These are phyloP conservation scores for Stemphylium beticola DNA, from an alignment of 2,329 filamentous ascomycete genomes.

Conservation along the genomic window DNA sequence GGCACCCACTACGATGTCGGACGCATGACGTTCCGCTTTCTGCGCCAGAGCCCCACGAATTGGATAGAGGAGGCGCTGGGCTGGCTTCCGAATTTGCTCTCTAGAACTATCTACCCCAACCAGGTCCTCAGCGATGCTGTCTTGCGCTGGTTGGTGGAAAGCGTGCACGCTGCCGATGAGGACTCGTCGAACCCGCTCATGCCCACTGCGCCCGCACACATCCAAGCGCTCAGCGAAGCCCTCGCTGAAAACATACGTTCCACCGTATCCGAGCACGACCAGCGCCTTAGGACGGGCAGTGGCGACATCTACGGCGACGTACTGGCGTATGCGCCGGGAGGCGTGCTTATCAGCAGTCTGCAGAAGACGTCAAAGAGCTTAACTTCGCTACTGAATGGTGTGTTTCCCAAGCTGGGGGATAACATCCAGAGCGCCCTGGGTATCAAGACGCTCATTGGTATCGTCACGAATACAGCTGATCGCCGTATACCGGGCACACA, in stretches of 20 bases:
- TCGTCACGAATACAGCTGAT: conserved; percentile 41
- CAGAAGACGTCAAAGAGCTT: conserved; percentile 19
- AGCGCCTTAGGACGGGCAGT: conserved; percentile 26
- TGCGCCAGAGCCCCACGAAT: conserved; percentile 37
- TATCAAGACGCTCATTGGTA: conserved; percentile 34
- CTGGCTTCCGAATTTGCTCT: conserved; percentile 33
- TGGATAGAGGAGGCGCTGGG: conserved; percentile 37
- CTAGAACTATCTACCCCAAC: conserved; percentile 41
- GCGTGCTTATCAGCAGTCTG: conserved; percentile 24
- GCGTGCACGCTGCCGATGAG: conserved; percentile 26
- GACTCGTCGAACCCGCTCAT: conserved; percentile 22
- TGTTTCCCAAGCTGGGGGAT: conserved; percentile 35
- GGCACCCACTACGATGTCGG: conserved; percentile 49
- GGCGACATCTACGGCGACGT: conserved; percentile 45
- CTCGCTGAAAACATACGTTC: conserved; percentile 14
- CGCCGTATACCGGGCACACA: conserved; percentile 38
- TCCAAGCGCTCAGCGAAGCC: conserved; percentile 17
- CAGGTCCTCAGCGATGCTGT: conserved; percentile 42
- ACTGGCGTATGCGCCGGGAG: conserved; percentile 37
- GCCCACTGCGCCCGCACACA: conserved; percentile 16
- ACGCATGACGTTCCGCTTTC: conserved; percentile 44
- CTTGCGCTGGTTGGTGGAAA: conserved; percentile 38
- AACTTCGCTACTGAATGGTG: conserved; percentile 23
- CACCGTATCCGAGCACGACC: neutral
- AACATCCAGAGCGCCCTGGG: conserved; percentile 37